These are phyloP conservation scores for Chloranthus sessilifolius DNA, from an alignment of 164 flowering plant genomes.

Conservation along the genomic window DNA sequence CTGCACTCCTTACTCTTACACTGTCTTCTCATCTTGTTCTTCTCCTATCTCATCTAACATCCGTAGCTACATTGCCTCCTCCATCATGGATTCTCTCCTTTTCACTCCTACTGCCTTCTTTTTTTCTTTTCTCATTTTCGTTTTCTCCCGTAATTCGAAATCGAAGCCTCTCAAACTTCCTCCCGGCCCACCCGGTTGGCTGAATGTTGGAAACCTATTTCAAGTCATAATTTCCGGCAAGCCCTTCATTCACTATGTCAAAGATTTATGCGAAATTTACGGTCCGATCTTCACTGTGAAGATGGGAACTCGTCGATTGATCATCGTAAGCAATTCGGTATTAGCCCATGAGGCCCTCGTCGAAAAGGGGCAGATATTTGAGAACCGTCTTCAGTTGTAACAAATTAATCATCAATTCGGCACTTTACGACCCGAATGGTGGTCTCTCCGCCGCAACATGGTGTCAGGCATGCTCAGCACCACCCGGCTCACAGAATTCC, in stretches of 20 bases:
- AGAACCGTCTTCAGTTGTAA: constrained; percentile 76
- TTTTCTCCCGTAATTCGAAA: constrained; percentile 20
- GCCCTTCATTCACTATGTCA: constrained; percentile 55
- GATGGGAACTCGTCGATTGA: constrained; percentile 82
- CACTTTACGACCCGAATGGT: constrained; percentile 84
- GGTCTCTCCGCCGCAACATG: constrained; percentile 85
- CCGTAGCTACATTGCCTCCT: too few relatives aligned
- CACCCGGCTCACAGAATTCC: constrained; percentile 49
- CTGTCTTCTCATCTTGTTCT: too few relatives aligned
- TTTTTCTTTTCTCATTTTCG: constrained; percentile 27
- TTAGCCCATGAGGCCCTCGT: constrained; percentile 68
- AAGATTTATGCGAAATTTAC: constrained; percentile 37
- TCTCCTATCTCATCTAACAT: too few relatives aligned
- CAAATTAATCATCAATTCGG: constrained; percentile 86
- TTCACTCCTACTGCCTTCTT: constrained; percentile 35
- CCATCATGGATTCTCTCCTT: too few relatives aligned
- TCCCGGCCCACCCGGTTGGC: constrained; percentile 91
- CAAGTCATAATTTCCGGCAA: constrained; percentile 80
- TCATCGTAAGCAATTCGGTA: constrained; percentile 47
- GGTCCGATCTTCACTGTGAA: constrained; percentile 74
- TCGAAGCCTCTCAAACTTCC: constrained; percentile 49
- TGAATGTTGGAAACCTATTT: constrained; percentile 85
- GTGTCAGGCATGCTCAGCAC: constrained; percentile 80
- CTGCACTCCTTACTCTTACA: too few relatives aligned
- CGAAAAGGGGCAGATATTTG: constrained; percentile 53